Evolutionary conservation across 805 yeast species (phyloP).

Genomic region (Wickerhamiella allomyrinae): DNA sequence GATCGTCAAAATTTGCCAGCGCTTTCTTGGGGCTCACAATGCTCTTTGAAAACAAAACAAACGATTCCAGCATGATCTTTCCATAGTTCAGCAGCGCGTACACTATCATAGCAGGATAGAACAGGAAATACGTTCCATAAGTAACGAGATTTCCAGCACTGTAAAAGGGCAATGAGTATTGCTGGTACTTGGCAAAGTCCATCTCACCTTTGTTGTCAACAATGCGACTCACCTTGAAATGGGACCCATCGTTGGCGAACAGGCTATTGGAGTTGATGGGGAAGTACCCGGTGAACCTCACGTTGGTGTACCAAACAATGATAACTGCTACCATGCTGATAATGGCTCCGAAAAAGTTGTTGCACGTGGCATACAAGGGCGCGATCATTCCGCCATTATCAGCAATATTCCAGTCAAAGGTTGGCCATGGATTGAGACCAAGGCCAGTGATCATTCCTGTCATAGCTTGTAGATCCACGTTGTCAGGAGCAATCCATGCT

Average conservation of each 20-base stretch:
- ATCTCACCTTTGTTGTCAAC: conserved; percentile 33
- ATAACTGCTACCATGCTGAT: conserved; percentile 22
- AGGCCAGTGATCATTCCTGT: conserved; percentile 36
- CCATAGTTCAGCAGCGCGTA: conserved; percentile 36
- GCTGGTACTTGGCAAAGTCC: conserved; percentile 33
- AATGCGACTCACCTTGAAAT: conserved; percentile 31
- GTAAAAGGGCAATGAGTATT: conserved; percentile 53
- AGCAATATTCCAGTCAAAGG: conserved; percentile 34
- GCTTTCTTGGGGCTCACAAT: conserved; percentile 18
- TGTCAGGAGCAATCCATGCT: conserved; percentile 42
- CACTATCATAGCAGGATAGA: conserved; percentile 40
- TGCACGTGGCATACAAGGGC: conserved; percentile 31
- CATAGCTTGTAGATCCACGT: conserved; percentile 34
- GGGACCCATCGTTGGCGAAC: conserved; percentile 31
- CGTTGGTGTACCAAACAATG: conserved; percentile 31
- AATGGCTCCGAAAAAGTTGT: conserved; percentile 23
- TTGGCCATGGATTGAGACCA: conserved; percentile 40
- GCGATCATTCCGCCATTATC: conserved; percentile 24
- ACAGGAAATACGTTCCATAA: conserved; percentile 42
- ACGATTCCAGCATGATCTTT: conserved; percentile 3
- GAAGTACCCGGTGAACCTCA: conserved; percentile 36
- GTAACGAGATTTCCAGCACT: conserved; percentile 45
- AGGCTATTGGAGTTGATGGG: conserved; percentile 36
- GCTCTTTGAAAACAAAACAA: conserved; percentile 4
- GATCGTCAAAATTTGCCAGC: conserved; percentile 30